phyloP scores from a whole-genome alignment of 2,329 filamentous ascomycete genomes.

The Macrophomina phaseolina region DNA sequence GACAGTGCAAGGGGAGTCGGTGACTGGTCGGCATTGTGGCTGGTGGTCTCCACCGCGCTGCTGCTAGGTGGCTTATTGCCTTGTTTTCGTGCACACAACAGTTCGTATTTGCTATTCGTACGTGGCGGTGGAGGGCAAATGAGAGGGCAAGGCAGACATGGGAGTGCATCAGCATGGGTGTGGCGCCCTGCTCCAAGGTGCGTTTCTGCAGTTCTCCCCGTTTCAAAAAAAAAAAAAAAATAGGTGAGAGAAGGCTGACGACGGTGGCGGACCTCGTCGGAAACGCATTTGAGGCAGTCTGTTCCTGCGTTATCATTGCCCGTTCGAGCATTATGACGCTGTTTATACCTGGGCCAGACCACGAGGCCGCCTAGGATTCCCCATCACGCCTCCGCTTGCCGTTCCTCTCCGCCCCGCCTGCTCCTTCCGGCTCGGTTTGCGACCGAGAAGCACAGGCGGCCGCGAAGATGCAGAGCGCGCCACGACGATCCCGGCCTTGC shows the following conservation, averaged over 20 bases:
- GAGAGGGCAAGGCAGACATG: neutral
- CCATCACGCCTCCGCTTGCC: neutral
- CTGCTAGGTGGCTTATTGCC: neutral
- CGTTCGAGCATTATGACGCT: conserved; percentile 13
- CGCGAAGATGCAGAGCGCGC: neutral
- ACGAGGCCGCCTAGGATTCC: neutral
- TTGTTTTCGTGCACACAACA: conserved; percentile 2
- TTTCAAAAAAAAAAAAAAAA: neutral
- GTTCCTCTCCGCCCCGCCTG: neutral
- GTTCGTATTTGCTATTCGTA: conserved; percentile 10
- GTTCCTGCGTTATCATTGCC: conserved; percentile 19
- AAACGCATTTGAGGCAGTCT: neutral
- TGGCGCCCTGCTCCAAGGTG: neutral
- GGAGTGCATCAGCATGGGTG: conserved; percentile 4
- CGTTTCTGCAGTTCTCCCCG: conserved; percentile 10
- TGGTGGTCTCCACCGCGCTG: neutral
- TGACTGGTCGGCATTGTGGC: neutral
- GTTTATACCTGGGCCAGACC: conserved; percentile 10
- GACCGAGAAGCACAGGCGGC: neutral
- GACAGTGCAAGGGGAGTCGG: neutral
- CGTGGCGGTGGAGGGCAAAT: neutral
- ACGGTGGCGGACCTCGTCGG: neutral
- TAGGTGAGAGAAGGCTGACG: neutral
- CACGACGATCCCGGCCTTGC: neutral
- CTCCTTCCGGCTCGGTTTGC: conserved; percentile 1